phyloP scores from a whole-genome alignment of 106 monocot species.

The Iris macrosiphon region DNA sequence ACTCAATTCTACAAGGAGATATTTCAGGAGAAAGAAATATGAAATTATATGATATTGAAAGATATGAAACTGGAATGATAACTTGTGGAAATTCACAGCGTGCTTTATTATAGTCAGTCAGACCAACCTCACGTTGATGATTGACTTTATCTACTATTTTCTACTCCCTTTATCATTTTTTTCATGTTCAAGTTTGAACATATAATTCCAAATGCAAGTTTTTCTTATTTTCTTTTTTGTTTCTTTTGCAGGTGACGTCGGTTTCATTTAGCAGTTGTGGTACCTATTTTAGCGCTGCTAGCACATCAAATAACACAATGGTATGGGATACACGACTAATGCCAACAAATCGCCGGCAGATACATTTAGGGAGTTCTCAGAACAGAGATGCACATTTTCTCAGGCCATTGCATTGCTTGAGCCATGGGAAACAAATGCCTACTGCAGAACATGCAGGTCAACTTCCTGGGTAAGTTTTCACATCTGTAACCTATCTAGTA shows the following conservation, averaged over 20 bases:
- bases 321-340: constrained; percentile 83
- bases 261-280: constrained; percentile 81
- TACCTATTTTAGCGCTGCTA: constrained; percentile 76
- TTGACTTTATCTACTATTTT: not conserved
- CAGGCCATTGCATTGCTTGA: constrained; percentile 76
- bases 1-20: too few species aligned
- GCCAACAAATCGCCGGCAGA: constrained; percentile 31
- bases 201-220: too few species aligned
- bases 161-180: not conserved
- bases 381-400: constrained; percentile 26
- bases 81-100: not conserved
- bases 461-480: constrained; percentile 66
- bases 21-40: too few species aligned
- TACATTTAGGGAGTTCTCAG: constrained; percentile 10
- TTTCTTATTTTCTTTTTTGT: too few species aligned
- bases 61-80: not conserved
- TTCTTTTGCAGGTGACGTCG: constrained; percentile 52
- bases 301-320: constrained; percentile 70
- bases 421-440: constrained; percentile 78
- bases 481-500: too few species aligned
- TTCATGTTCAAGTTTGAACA: not conserved
- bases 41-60: too few species aligned
- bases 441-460: constrained; percentile 63
- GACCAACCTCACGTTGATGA: not conserved
- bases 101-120: not conserved